These are phyloP conservation scores for Choiromyces venosus DNA, from an alignment of 495 filamentous ascomycete genomes.

Conservation along the genomic window DNA sequence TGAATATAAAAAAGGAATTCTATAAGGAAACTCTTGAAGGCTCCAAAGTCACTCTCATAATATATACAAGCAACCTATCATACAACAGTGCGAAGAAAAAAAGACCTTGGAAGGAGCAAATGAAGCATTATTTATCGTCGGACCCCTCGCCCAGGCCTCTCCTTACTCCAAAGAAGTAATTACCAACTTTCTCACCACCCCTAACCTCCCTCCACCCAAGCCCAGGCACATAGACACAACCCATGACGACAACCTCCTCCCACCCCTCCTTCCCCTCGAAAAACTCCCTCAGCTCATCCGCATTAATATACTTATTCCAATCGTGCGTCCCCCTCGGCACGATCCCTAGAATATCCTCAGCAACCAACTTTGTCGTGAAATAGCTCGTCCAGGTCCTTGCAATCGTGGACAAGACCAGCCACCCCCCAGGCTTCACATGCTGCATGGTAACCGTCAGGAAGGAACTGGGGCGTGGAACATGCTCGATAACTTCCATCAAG, in stretches of 20 bases:
- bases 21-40: neutral
- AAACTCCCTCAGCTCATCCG: constrained; percentile 65
- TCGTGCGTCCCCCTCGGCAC: constrained; percentile 92
- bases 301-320: constrained; percentile 91
- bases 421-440: constrained; percentile 84
- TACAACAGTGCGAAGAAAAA: too few species aligned
- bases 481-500: constrained; percentile 91
- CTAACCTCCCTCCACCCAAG: constrained; percentile 81
- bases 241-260: constrained; percentile 60
- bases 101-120: neutral
- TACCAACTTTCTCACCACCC: constrained; percentile 80
- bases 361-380: constrained; percentile 84
- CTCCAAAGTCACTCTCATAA: neutral
- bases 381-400: constrained; percentile 79
- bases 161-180: constrained; percentile 91
- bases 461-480: constrained; percentile 63
- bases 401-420: constrained; percentile 87
- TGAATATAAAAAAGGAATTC: neutral
- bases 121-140: neutral
- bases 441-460: constrained; percentile 65
- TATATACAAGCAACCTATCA: too few species aligned
- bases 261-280: constrained; percentile 49
- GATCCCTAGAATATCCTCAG: constrained; percentile 79
- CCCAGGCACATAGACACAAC: constrained; percentile 84
- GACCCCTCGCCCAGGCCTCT: constrained; percentile 48